phyloP scores from a whole-genome alignment of 2,329 filamentous ascomycete species.

The Alternaria hordeiaustralica region DNA sequence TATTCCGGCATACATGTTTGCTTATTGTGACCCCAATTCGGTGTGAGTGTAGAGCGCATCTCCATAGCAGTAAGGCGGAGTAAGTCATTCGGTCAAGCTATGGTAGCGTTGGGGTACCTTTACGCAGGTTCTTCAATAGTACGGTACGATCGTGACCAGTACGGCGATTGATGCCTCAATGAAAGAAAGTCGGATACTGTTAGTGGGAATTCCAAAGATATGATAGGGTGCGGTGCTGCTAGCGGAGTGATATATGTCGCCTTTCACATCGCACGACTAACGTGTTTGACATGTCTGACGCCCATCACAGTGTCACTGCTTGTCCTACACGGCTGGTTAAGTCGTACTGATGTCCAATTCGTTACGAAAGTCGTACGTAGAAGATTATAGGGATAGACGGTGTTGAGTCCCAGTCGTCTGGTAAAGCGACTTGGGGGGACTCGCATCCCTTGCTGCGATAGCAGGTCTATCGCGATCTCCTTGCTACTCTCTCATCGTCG shows the following conservation, averaged over 20 bases:
- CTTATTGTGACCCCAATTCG: neutral
- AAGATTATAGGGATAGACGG: neutral
- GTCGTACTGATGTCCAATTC: constrained; percentile 2
- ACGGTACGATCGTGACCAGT: neutral
- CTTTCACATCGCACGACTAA: constrained; percentile 7
- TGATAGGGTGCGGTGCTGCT: neutral
- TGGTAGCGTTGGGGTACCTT: neutral
- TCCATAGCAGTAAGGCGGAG: neutral
- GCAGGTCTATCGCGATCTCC: neutral
- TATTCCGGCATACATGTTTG: neutral
- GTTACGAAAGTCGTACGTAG: neutral
- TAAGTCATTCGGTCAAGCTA: neutral
- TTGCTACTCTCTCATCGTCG: neutral
- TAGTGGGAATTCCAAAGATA: neutral
- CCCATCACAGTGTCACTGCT: neutral
- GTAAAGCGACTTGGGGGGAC: neutral
- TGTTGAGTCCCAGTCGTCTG: neutral
- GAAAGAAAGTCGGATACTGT: neutral
- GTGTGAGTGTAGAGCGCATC: neutral
- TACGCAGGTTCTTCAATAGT: neutral
- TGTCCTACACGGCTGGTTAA: constrained; percentile 1
- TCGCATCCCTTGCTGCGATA: neutral
- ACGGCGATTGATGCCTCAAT: neutral
- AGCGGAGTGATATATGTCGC: neutral
- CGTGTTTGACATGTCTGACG: constrained; percentile 13